Evolutionary conservation across 352 stramenopile species (phyloP), one percentile per base, ranked within the genome.

Genomic region (Globisporangium perplexum): DNA sequence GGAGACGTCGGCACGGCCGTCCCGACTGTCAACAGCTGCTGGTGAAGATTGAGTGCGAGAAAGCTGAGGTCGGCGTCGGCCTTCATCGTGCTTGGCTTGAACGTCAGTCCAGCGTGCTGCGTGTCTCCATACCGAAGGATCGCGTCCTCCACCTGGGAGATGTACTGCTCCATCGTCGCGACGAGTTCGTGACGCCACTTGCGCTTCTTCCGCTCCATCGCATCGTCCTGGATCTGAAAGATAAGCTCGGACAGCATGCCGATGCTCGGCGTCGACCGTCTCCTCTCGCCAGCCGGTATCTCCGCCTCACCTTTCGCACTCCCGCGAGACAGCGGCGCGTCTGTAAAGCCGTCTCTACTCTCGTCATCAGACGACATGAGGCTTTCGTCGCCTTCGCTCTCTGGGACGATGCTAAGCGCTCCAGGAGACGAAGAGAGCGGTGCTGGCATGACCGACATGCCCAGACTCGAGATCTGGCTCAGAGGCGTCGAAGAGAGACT

Each of bases 21-120:
- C 14, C 82, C 80, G 4, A 95, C 74, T 4, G 80, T 90, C 58
- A 95, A 71, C 44, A 92, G 66, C 42, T 95, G 84, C 43, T 90
- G 79, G 55, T 95, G 84, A 36, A 95, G 61, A 35, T 95, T 95
- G n/a, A 95, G 43, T 2, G 82, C 77, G 22, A 95, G 47, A 45
- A 91, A 95, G 44, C 82, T 71, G 22, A 95, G 61, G 36, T 77
- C 70, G 0, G 77, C 66, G 62, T 95, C 80, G 11, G 80, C 81
- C 71, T 95, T 95, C 76, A 90, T 93, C 2, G 84, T 95, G 53
- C 79, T 91, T 8, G 84, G 84, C 58, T 95, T 95, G 45, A 95
- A 95, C 15, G 78, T 91, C 22, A 91, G 62, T 1, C 78, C 80
- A 0, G 60, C 76, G 26, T 90, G 77, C 35, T 87, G 74, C 17